These are phyloP conservation scores for Chloris gayana DNA, from an alignment of 176 grass and related monocot genomes.

Conservation along the genomic window DNA sequence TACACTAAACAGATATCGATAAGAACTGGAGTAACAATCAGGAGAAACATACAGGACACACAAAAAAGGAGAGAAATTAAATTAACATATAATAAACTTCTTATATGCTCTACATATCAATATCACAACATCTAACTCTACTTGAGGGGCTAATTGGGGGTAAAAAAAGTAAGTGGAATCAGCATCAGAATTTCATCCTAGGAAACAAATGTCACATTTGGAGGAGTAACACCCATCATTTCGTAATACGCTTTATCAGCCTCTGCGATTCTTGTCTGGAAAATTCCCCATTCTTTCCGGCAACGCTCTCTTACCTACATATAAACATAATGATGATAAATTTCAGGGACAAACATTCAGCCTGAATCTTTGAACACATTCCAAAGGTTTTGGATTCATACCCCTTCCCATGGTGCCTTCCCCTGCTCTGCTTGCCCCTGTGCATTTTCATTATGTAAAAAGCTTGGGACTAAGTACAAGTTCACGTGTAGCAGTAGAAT, in stretches of 20 bases:
- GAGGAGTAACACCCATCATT: slow-evolving; percentile 53
- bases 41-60: background rate
- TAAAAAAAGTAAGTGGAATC: slow-evolving; percentile 18
- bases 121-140: slow-evolving; percentile 41
- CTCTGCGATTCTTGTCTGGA: slow-evolving; percentile 68
- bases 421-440: slow-evolving; percentile 73
- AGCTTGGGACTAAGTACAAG: background rate
- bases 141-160: slow-evolving; percentile 16
- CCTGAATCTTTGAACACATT: slow-evolving; percentile 11
- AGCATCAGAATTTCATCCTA: slow-evolving; percentile 34
- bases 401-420: slow-evolving; percentile 88
- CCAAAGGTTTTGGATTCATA: slow-evolving; percentile 37
- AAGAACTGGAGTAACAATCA: background rate
- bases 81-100: slow-evolving; percentile 32
- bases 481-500: background rate
- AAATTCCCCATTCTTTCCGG: slow-evolving; percentile 79
- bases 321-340: background rate
- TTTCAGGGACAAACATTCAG: background rate
- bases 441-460: slow-evolving; percentile 14
- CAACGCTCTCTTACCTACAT: slow-evolving; percentile 75
- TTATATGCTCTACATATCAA: slow-evolving; percentile 46
- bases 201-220: slow-evolving; percentile 60
- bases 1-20: background rate
- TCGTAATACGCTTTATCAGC: slow-evolving; percentile 79
- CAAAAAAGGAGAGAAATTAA: background rate